Base-by-base conservation (phyloP, 257 asterid genomes). In the Asclepias syriaca region DNA sequence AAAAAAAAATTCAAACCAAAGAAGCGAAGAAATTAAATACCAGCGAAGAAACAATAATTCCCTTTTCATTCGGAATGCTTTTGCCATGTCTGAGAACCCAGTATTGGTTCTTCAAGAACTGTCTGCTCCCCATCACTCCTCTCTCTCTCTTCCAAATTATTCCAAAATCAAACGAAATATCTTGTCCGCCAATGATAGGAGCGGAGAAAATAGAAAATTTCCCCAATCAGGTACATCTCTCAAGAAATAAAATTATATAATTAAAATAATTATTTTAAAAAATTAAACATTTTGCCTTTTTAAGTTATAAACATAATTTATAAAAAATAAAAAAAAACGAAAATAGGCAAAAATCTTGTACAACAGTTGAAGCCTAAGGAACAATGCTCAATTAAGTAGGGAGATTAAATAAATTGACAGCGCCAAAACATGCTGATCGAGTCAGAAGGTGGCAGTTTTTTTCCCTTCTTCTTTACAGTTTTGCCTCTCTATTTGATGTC, bases 81-180 rank as follows among this genome's bases (percentile, higher is more conserved):
- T 84, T 94, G 57, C 99, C 97, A 69, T 94, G 97, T 74, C 97
- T 89, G 51, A 91, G 83, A 73, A 89, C 81, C 99, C 97, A 94
- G 71, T 89, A 89, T 39, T 77, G 84, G 77, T 94, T 94, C 81
- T 76, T 84, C 66, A 89, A 27, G 64, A 82, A 83, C 50, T 69
- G 64, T 34, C 37, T 57, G 68, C 68, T 63, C 15, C 68, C 68
- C 68, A 63, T 63, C 48, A 12, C 61, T 55, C 22, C 68, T 1
- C 68, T 34, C 49, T 29, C 13, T 63, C 58, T 5, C 58, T 8
- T 51, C 22, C 57, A 15, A 50, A 13, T 50, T 13, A 40, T 4
- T 40, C 45, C 45, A 40, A 40, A 40, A 40, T 29, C 34, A 4
- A 40, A 5, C 45, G 45, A 40, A 40, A 40, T 54, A 40, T 54